phyloP scores from a whole-genome alignment of 805 yeast genomes.

The Lachancea lanzarotensis region DNA sequence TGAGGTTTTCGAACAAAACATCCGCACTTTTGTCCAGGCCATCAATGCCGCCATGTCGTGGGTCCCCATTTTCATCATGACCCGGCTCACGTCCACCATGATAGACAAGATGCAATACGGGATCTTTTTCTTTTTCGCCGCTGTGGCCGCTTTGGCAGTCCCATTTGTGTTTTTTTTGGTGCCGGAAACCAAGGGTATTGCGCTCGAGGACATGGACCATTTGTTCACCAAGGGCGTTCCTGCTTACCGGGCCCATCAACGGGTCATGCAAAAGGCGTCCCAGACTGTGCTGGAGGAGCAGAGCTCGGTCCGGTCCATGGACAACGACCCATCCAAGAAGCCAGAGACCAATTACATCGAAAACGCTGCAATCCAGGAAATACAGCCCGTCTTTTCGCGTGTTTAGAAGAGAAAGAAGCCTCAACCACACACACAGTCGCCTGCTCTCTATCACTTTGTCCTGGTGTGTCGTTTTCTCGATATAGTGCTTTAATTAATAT shows the following conservation, averaged over 20 bases:
- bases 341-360: constrained; percentile 2
- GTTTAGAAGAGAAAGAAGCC: no score
- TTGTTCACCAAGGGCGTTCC: constrained; percentile 6
- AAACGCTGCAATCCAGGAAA: constrained; percentile 3
- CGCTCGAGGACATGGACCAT: constrained; percentile 51
- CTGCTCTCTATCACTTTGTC: background rate
- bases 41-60: constrained; percentile 42
- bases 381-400: no score
- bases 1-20: constrained; percentile 40
- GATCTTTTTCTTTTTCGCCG: constrained; percentile 35
- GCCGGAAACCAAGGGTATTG: constrained; percentile 71
- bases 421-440: no score
- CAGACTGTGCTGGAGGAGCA: constrained; percentile 1
- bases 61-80: constrained; percentile 47
- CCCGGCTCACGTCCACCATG: constrained; percentile 41
- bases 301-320: background rate
- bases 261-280: constrained; percentile 3
- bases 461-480: background rate
- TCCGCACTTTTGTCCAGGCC: constrained; percentile 39
- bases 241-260: constrained; percentile 7
- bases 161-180: constrained; percentile 55
- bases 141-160: constrained; percentile 13
- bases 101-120: constrained; percentile 39
- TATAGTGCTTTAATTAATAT: no score
- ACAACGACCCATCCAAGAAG: constrained; percentile 6